Conservation (phyloP, 805 yeast genomes). For the Debaryomyces maramus region DNA sequence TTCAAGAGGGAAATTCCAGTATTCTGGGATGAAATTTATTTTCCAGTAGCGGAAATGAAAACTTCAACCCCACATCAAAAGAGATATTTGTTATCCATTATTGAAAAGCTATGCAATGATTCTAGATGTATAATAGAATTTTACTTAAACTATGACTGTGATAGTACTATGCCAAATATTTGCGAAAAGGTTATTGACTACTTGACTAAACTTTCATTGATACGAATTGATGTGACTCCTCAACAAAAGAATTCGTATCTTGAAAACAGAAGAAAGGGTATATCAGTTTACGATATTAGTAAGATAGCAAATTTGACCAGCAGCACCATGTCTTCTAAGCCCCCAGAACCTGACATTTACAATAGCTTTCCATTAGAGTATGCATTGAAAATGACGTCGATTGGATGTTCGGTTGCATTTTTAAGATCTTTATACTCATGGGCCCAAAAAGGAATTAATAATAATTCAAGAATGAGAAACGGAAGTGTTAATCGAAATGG, state of each 20-base stretch:
- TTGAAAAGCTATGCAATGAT: conserved; percentile 81
- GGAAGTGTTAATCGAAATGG: conserved; percentile 9
- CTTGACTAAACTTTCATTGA: conserved; percentile 67
- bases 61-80: conserved; percentile 92
- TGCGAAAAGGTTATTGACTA: conserved; percentile 82
- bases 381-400: conserved; percentile 77
- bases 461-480: conserved; percentile 4
- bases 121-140: conserved; percentile 90
- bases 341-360: conserved; percentile 57
- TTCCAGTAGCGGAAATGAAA: conserved; percentile 90
- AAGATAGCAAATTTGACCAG: conserved; percentile 78
- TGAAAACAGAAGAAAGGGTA: conserved; percentile 47
- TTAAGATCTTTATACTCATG: conserved; percentile 79
- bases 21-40: conserved; percentile 86
- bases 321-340: conserved; percentile 54
- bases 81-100: conserved; percentile 76
- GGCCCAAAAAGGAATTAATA: conserved; percentile 63
- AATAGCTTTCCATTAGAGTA: conserved; percentile 71
- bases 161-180: conserved; percentile 72
- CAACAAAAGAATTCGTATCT: conserved; percentile 56
- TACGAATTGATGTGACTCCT: conserved; percentile 69
- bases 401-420: conserved; percentile 78
- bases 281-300: conserved; percentile 72
- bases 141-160: conserved; percentile 95
- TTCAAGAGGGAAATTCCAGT: conserved; percentile 94